Evolutionary conservation across 805 yeast genomes (phyloP).

Genomic region (Wickerhamiella australiensis): DNA sequence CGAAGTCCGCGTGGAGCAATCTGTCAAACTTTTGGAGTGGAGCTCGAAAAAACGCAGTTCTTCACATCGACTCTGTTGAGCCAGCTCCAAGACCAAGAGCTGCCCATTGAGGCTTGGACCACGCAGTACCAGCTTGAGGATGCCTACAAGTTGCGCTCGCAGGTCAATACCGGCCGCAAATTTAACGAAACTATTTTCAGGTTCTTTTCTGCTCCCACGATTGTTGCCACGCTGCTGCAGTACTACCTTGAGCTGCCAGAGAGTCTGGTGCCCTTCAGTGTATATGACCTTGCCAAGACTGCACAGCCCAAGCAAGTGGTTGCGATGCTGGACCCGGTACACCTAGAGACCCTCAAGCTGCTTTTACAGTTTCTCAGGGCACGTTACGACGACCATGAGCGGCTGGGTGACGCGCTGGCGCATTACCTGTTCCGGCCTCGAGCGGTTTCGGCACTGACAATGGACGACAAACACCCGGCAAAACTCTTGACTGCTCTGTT

Average conservation of each 20-base stretch:
- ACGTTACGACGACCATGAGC: neutral
- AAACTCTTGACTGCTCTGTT: conserved; percentile 23
- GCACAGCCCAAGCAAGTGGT: conserved; percentile 19
- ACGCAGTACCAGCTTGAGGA: conserved; percentile 43
- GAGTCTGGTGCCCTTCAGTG: conserved; percentile 49
- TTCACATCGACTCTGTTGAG: conserved; percentile 48
- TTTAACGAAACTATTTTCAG: conserved; percentile 28
- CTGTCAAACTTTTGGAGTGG: conserved; percentile 72
- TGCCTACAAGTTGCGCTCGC: conserved; percentile 47
- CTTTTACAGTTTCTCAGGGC: conserved; percentile 18
- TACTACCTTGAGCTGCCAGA: conserved; percentile 67
- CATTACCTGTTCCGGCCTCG: conserved; percentile 26
- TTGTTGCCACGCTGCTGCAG: conserved; percentile 51
- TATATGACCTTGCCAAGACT: conserved; percentile 43
- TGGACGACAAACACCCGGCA: conserved; percentile 25
- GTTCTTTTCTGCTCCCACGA: conserved; percentile 36
- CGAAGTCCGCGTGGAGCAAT: conserved; percentile 59
- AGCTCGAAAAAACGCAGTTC: conserved; percentile 51
- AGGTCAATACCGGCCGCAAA: conserved; percentile 26
- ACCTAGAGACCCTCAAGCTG: conserved; percentile 17
- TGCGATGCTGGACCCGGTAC: conserved; percentile 20
- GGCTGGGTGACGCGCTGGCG: conserved; percentile 19
- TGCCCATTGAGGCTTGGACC: conserved; percentile 35
- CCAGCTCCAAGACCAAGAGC: conserved; percentile 28
- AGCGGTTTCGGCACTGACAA: conserved; percentile 22